Evolutionary conservation across 2,329 filamentous ascomycete species (phyloP).

Genomic region (Colletotrichum liaoningense): DNA sequence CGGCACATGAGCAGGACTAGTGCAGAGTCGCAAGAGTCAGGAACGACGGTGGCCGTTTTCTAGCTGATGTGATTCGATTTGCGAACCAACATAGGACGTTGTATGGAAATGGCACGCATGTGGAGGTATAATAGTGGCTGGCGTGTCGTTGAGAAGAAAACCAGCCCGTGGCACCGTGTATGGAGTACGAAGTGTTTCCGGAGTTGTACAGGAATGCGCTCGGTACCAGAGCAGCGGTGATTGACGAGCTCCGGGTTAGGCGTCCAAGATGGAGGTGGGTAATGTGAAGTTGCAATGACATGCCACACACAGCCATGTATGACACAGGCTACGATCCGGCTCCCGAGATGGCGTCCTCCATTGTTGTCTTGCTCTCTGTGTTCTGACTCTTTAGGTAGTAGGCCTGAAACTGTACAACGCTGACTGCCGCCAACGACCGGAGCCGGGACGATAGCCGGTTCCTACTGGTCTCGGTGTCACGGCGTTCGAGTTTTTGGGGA

Average conservation of each 20-base stretch:
- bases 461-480: neutral
- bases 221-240: conserved; percentile 10
- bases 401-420: conserved; percentile 19
- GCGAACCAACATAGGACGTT: neutral
- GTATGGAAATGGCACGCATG: neutral
- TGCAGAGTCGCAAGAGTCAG: conserved; percentile 6
- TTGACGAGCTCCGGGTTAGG: neutral
- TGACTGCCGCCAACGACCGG: neutral
- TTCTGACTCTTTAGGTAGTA: neutral
- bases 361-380: conserved; percentile 15
- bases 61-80: conserved; percentile 18
- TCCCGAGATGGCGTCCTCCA: conserved; percentile 1
- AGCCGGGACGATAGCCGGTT: neutral
- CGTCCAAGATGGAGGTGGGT: neutral
- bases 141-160: neutral
- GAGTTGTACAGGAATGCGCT: neutral
- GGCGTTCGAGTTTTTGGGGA: neutral
- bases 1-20: conserved; percentile 5
- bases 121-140: neutral
- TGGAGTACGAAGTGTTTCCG: neutral
- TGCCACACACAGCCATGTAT: neutral
- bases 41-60: conserved; percentile 6
- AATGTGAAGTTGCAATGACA: neutral
- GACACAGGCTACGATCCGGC: neutral
- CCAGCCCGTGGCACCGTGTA: neutral